Evolutionary conservation across 2,329 filamentous ascomycete genomes (phyloP).

Genomic region (Ceratocystis variospora): DNA sequence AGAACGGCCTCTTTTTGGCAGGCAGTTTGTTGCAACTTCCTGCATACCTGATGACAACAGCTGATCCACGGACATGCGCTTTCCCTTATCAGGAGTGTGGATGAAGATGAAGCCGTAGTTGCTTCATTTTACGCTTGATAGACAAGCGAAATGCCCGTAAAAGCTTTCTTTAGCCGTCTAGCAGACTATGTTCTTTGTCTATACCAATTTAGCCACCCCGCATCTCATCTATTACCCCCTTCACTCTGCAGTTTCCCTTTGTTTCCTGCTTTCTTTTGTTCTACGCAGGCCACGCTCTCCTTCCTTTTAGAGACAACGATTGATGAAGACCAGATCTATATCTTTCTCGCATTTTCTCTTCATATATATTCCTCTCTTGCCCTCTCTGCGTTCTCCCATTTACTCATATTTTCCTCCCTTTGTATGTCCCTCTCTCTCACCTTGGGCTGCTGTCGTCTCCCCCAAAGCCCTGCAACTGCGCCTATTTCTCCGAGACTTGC

Average conservation of each 20-base stretch:
- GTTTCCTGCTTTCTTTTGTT: neutral
- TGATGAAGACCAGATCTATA: neutral
- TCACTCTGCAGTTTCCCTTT: constrained; percentile 5
- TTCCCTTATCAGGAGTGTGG: neutral
- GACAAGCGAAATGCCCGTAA: neutral
- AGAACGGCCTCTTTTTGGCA: neutral
- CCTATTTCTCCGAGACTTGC: neutral
- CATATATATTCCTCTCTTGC: neutral
- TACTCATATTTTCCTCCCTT: neutral
- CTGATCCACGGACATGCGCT: neutral
- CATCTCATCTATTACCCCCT: neutral
- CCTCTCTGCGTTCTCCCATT: neutral
- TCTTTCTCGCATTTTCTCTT: neutral
- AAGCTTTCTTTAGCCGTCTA: neutral
- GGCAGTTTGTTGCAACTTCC: too few relatives aligned
- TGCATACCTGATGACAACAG: neutral
- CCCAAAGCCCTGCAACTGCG: too few relatives aligned
- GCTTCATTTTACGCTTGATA: constrained; percentile 4
- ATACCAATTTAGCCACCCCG: neutral
- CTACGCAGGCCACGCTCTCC: neutral
- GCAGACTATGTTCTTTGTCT: neutral
- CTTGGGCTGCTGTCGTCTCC: neutral
- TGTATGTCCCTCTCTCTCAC: neutral
- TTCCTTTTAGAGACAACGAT: neutral
- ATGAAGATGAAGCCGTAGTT: neutral